Evolutionary conservation across 1,139 yeast species (phyloP), one percentile per base, ranked within the genome.

Genomic region (Candida albicans): DNA sequence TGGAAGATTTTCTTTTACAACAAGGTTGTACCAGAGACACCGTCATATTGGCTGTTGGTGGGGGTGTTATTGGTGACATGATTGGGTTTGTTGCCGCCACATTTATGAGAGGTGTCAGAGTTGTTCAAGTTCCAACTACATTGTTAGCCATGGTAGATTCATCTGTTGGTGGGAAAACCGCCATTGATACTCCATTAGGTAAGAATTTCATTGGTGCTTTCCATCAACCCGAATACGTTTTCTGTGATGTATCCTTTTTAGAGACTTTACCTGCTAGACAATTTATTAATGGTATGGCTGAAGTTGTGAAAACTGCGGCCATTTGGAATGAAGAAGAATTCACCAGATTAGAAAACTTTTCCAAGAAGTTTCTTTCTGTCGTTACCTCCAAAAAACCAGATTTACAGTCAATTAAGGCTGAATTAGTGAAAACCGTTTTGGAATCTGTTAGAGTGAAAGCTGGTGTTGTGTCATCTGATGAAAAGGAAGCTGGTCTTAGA

Each of bases 31-130:
- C 98, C 25, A 80, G 99, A 67, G 99, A 95, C 62, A 90, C 98
- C 3, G 91, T 95, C 24, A 83, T 95, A 46, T 68, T 95, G 46
- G 99, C 99, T 4, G 81, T 95, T 48, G 99, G 99, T 48, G 99
- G 99, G 51, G 99, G 99, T 55, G 95, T 95, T 42, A 91, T 95
- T 67, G 99, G 99, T 45, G 99, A 95, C 61, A 93, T 95, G 99
- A 88, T 93, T 56, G 99, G 99, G 4, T 95, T 84, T 62, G 98
- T 93, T 40, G 99, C 99, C 14, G 95, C 99, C 26, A 93, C 99
- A 4, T 95, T 93, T 64, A 95, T 95, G 99, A 81, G 99, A 64
- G 99, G 99, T 43, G 96, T 95, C 13, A 79, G 96, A 51, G 88
- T 90, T 48, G 84, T 90, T 35, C 99, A 95, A 65, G 79, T 95